phyloP scores from a whole-genome alignment of 2,329 filamentous ascomycete genomes.

The Alternaria brassicicola region DNA sequence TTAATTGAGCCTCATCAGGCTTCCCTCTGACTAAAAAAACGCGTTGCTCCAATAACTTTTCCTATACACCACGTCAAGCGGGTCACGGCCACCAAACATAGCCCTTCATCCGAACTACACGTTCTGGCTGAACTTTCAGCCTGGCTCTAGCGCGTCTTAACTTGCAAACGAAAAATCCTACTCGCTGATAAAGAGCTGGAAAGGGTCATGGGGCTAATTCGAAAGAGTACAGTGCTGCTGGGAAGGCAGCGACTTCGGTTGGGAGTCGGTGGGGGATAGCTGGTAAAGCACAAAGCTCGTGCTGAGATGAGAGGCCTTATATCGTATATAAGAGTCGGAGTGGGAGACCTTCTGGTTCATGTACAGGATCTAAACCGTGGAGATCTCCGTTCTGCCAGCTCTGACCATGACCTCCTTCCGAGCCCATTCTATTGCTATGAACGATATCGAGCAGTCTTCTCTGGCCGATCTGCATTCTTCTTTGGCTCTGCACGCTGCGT shows the following conservation, averaged over 20 bases:
- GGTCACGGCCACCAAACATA: constrained; percentile 19
- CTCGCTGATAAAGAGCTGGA: constrained; percentile 4
- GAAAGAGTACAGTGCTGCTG: constrained; percentile 11
- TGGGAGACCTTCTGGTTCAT: neutral
- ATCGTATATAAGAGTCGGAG: constrained; percentile 13
- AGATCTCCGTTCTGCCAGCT: neutral
- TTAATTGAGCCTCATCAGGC: constrained; percentile 25
- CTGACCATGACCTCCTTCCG: neutral
- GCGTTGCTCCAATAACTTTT: constrained; percentile 12
- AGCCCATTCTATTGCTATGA: neutral
- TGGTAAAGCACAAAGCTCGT: constrained; percentile 8
- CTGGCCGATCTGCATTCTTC: neutral
- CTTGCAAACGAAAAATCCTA: constrained; percentile 15
- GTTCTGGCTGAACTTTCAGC: constrained; percentile 18
- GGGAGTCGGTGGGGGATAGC: constrained; percentile 3
- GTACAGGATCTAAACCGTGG: neutral
- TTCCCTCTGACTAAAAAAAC: constrained; percentile 11
- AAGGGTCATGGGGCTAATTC: constrained; percentile 20
- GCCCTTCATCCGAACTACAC: constrained; percentile 6
- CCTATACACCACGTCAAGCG: neutral
- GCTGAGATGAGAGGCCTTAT: constrained; percentile 18
- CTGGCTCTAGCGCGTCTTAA: constrained; percentile 11
- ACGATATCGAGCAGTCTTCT: neutral
- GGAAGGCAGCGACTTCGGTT: constrained; percentile 11
- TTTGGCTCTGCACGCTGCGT: neutral